phyloP scores from a whole-genome alignment of 1,284 basidiomycete species.

The Ustilago shanxiensis region DNA sequence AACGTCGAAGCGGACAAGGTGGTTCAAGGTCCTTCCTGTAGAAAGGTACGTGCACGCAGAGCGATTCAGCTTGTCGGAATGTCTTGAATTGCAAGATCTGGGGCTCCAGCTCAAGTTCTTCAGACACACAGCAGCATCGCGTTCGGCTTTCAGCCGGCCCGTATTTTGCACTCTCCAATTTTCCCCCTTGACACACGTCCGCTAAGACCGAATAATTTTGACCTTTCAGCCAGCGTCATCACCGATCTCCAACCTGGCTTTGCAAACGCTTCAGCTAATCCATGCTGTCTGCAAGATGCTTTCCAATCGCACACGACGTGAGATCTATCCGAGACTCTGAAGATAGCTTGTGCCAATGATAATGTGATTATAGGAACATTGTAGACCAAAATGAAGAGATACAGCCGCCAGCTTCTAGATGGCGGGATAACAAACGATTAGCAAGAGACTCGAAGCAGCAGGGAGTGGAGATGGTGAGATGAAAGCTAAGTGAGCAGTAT shows the following conservation, averaged over 20 bases:
- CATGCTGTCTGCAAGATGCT: background rate
- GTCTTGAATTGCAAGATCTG: constrained; percentile 3
- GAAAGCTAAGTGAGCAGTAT: background rate
- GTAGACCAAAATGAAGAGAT: constrained; percentile 13
- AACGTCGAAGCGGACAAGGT: background rate
- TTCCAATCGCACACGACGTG: background rate
- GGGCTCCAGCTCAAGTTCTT: constrained; percentile 12
- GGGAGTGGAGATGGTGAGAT: constrained; percentile 1
- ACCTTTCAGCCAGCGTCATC: background rate
- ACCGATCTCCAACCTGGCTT: background rate
- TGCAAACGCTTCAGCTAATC: background rate
- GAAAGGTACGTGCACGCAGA: background rate
- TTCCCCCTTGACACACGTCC: constrained; percentile 10
- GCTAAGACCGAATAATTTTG: constrained; percentile 28
- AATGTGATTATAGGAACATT: constrained; percentile 42
- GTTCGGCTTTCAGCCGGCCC: constrained; percentile 24
- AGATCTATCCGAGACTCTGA: no score
- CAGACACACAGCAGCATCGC: background rate
- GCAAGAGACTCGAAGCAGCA: constrained; percentile 23
- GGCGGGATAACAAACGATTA: constrained; percentile 28
- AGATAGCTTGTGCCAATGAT: background rate
- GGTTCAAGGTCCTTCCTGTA: background rate
- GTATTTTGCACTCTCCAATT: background rate
- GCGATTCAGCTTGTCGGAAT: constrained; percentile 2
- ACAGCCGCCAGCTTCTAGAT: constrained; percentile 13